These are phyloP conservation scores for Botryotinia convoluta DNA, from an alignment of 2,329 filamentous ascomycete genomes.

Conservation along the genomic window DNA sequence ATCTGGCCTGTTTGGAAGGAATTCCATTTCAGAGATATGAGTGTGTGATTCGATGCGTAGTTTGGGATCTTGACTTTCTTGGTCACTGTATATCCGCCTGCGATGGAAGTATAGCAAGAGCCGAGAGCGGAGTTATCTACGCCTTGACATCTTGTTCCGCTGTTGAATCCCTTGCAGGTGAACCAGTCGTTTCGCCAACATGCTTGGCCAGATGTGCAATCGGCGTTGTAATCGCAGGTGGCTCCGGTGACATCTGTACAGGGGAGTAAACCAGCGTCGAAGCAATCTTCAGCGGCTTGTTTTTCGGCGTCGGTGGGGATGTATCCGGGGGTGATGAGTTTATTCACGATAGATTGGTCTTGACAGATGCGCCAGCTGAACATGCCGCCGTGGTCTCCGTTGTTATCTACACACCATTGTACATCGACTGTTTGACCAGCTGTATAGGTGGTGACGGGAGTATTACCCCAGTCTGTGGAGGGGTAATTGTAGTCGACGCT, in stretches of 20 bases:
- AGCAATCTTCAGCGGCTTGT: conserved; percentile 52
- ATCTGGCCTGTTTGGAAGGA: conserved; percentile 54
- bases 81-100: not conserved
- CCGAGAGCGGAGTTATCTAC: not conserved
- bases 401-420: conserved; percentile 55
- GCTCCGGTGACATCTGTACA: conserved; percentile 52
- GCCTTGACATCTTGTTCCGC: conserved; percentile 35
- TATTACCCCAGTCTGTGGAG: conserved; percentile 42
- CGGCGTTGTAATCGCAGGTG: conserved; percentile 47
- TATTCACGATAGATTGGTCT: conserved; percentile 50
- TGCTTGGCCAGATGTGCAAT: conserved; percentile 45
- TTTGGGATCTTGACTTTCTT: conserved; percentile 6
- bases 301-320: conserved; percentile 52
- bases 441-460: conserved; percentile 45
- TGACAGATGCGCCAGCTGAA: conserved; percentile 54
- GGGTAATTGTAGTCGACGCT: conserved; percentile 42
- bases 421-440: conserved; percentile 49
- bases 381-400: conserved; percentile 57
- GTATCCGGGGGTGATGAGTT: conserved; percentile 48
- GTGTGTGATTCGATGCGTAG: conserved; percentile 47
- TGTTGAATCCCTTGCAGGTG: conserved; percentile 49
- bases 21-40: conserved; percentile 54
- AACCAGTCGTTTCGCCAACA: conserved; percentile 55
- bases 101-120: not conserved
- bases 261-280: conserved; percentile 46